phyloP scores from a whole-genome alignment of 805 yeast genomes.

The Ogataea wickerhamii region DNA sequence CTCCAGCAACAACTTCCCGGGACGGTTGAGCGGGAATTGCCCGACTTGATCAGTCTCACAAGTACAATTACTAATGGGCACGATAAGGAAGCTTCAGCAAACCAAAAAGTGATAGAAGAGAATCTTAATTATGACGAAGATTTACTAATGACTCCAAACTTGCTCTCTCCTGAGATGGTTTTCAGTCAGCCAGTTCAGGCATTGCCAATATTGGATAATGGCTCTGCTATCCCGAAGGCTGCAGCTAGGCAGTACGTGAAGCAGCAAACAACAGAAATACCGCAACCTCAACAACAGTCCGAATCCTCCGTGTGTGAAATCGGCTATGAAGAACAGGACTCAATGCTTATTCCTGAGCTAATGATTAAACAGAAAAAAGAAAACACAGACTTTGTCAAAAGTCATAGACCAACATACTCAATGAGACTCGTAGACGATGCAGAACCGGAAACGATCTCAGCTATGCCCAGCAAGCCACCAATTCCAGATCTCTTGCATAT shows the following conservation, averaged over 20 bases:
- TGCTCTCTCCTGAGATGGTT: constrained; percentile 30
- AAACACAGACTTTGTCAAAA: not conserved
- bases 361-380: not conserved
- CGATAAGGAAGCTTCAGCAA: not conserved
- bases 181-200: constrained; percentile 26
- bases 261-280: constrained; percentile 1
- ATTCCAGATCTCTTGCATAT: not conserved
- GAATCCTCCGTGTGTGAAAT: constrained; percentile 18
- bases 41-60: constrained; percentile 29
- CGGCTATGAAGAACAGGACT: constrained; percentile 27
- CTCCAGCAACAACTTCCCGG: constrained; percentile 5
- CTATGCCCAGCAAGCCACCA: not conserved
- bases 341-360: constrained; percentile 7
- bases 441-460: constrained; percentile 5
- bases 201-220: constrained; percentile 18
- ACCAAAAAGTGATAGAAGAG: constrained; percentile 1
- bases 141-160: constrained; percentile 26
- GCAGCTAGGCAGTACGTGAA: constrained; percentile 5
- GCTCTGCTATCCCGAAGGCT: constrained; percentile 11
- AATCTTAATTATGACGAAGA: constrained; percentile 1
- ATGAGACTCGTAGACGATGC: constrained; percentile 25
- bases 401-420: constrained; percentile 19
- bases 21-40: constrained; percentile 12
- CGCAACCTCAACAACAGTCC: not conserved
- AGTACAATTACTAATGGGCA: constrained; percentile 23